These are phyloP conservation scores for Thielaviopsis euricoi DNA, from an alignment of 2,329 filamentous ascomycete species.

Conservation along the genomic window DNA sequence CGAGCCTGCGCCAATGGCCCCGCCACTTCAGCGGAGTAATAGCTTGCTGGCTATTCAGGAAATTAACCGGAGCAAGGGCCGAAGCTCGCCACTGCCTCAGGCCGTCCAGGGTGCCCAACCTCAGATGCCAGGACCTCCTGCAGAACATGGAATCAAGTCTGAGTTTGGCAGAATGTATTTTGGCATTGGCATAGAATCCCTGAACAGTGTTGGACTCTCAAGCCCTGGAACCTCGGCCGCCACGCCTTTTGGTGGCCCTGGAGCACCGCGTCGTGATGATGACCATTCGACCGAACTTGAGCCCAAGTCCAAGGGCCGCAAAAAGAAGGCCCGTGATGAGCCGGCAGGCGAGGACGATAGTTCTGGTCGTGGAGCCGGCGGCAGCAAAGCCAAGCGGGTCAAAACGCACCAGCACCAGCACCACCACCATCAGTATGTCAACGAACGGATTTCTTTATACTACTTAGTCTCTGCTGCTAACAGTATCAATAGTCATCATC, in stretches of 20 bases:
- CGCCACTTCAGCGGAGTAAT: constrained; percentile 18
- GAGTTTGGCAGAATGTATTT: constrained; percentile 92
- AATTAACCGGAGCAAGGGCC: constrained; percentile 56
- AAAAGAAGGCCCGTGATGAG: constrained; percentile 63
- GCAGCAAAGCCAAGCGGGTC: constrained; percentile 44
- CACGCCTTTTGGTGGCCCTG: constrained; percentile 17
- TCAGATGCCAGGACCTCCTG: constrained; percentile 59
- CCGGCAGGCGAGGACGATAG: constrained; percentile 51
- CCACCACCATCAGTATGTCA: constrained; percentile 49
- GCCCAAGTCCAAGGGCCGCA: constrained; percentile 26
- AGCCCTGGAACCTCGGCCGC: constrained; percentile 30
- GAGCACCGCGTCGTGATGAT: constrained; percentile 35
- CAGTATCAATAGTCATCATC: constrained; percentile 15
- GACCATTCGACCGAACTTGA: constrained; percentile 29
- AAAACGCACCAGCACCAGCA: constrained; percentile 43
- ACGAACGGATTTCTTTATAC: background rate
- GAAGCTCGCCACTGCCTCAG: constrained; percentile 77
- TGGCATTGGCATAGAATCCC: constrained; percentile 52
- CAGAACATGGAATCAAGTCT: constrained; percentile 80
- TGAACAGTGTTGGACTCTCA: constrained; percentile 32
- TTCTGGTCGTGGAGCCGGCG: constrained; percentile 43
- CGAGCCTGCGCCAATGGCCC: constrained; percentile 40
- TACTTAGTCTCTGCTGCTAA: background rate
- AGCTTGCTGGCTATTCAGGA: constrained; percentile 66
- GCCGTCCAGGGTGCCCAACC: constrained; percentile 85